Evolutionary conservation across 2,329 filamentous ascomycete species (phyloP).

Genomic region (Stromatinia cepivora): DNA sequence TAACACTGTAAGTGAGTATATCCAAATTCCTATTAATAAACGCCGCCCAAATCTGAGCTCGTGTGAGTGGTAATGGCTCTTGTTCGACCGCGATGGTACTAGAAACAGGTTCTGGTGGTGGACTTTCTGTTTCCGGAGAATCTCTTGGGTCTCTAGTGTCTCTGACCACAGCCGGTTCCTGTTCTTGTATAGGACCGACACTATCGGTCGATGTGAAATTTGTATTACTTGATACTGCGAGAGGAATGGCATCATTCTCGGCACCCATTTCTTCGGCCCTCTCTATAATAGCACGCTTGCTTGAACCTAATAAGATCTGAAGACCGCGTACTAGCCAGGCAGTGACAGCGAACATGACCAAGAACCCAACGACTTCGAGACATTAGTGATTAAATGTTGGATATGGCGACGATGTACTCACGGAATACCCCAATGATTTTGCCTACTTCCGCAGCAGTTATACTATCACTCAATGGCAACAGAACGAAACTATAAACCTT

Average conservation of each 20-base stretch:
- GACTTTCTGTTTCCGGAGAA: conserved; percentile 29
- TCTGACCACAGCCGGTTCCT: conserved; percentile 38
- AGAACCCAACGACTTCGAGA: conserved; percentile 54
- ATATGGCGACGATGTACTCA: conserved; percentile 41
- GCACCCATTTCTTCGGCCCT: conserved; percentile 53
- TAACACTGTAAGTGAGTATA: conserved; percentile 45
- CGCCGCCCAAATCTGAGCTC: conserved; percentile 53
- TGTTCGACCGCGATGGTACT: conserved; percentile 41
- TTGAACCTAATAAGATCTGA: conserved; percentile 52
- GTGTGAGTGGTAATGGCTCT: conserved; percentile 46
- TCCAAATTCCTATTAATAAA: conserved; percentile 50
- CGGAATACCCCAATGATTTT: conserved; percentile 61
- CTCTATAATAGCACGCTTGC: conserved; percentile 53
- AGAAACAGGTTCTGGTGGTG: conserved; percentile 6
- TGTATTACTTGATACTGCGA: conserved; percentile 39
- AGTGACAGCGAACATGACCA: conserved; percentile 52
- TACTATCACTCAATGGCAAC: conserved; percentile 55
- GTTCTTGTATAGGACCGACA: conserved; percentile 33
- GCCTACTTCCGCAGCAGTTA: conserved; percentile 54
- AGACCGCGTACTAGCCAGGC: conserved; percentile 56
- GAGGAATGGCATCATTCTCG: conserved; percentile 51
- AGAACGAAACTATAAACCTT: conserved; percentile 49
- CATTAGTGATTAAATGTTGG: neutral
- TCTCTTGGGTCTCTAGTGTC: conserved; percentile 33
- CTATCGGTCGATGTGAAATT: conserved; percentile 28